Conservation (phyloP, 768 basidiomycete genomes). For the Boletus sp. region DNA sequence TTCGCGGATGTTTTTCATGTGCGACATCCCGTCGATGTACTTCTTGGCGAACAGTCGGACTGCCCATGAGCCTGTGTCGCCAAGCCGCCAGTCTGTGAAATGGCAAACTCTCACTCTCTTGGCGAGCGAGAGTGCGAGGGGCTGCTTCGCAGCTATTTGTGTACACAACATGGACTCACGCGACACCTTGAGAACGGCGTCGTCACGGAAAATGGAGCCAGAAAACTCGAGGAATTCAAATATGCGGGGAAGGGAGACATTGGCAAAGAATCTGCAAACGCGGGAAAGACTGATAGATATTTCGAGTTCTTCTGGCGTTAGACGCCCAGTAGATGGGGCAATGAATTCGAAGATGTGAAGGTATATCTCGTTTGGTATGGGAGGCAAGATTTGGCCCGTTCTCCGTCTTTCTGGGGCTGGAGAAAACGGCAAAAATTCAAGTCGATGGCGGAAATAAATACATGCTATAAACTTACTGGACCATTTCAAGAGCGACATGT, state of each 20-base stretch:
- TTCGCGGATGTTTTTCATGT: conserved; percentile 19
- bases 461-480: neutral
- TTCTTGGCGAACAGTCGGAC: neutral
- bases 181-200: neutral
- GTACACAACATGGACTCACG: conserved; percentile 24
- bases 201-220: conserved; percentile 42
- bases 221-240: conserved; percentile 33
- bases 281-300: conserved; percentile 31
- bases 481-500: conserved; percentile 6
- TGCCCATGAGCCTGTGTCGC: neutral
- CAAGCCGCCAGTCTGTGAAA: conserved; percentile 3
- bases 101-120: conserved; percentile 27
- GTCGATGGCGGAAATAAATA: neutral
- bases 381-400: conserved; percentile 13
- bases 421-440: neutral
- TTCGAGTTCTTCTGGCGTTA: conserved; percentile 5
- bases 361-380: conserved; percentile 47
- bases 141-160: conserved; percentile 24
- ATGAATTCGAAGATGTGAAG: conserved; percentile 40
- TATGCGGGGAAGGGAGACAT: conserved; percentile 38
- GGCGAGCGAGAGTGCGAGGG: conserved; percentile 31
- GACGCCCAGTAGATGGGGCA: conserved; percentile 15
- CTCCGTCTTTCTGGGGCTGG: conserved; percentile 29
- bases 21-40: conserved; percentile 3
- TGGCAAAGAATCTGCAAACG: conserved; percentile 45